Conservation (phyloP, 2,329 filamentous ascomycete genomes). For the Aspergillus fumigatus region DNA sequence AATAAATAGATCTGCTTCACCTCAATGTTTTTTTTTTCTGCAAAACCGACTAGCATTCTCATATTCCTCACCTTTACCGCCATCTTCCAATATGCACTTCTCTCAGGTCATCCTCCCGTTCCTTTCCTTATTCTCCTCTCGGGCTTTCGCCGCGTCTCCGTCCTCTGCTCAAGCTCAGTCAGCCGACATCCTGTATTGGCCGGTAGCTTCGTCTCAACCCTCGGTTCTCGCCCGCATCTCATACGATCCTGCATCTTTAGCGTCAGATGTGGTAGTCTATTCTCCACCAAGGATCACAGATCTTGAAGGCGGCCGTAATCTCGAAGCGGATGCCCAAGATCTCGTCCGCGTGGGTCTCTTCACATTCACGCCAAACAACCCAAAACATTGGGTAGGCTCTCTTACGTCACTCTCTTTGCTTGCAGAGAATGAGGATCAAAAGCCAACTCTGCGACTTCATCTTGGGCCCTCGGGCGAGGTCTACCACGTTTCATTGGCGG, state of each 20-base stretch:
- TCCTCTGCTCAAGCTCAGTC: conserved; percentile 16
- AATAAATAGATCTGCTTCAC: not conserved
- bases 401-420: conserved; percentile 36
- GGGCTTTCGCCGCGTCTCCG: conserved; percentile 12
- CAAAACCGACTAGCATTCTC: not conserved
- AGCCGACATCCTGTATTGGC: conserved; percentile 38
- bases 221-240: conserved; percentile 37
- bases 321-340: conserved; percentile 35
- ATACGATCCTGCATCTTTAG: conserved; percentile 37
- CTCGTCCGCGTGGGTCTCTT: conserved; percentile 53
- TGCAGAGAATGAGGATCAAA: conserved; percentile 12
- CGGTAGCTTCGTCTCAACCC: conserved; percentile 28
- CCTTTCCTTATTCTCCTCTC: conserved; percentile 10
- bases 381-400: conserved; percentile 39
- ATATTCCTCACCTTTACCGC: not conserved
- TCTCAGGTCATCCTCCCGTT: conserved; percentile 8
- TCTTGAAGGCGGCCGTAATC: conserved; percentile 1
- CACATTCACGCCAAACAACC: conserved; percentile 29
- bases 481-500: conserved; percentile 37
- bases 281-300: conserved; percentile 26
- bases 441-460: conserved; percentile 37
- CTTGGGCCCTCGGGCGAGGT: conserved; percentile 33
- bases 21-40: not conserved
- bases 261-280: conserved; percentile 36
- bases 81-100: conserved; percentile 11